Evolutionary conservation across 2,329 filamentous ascomycete species (phyloP), one percentile per base, ranked within the genome.

Genomic region (Cercospora sp.): DNA sequence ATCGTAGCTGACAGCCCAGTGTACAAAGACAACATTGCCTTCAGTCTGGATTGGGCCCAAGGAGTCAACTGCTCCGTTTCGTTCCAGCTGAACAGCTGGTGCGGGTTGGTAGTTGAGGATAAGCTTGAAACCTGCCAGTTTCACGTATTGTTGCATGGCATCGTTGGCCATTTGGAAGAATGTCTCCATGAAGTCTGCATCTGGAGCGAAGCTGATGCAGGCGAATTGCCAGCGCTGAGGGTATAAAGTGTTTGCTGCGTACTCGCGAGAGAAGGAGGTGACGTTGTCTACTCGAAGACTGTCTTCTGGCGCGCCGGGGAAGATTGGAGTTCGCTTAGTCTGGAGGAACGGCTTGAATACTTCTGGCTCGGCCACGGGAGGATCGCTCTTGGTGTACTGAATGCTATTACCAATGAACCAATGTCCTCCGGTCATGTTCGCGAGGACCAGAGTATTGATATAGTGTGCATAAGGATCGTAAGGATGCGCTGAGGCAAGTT

Each of bases 341-440:
- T 68, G 59, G 5, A 67, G 55, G 34, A 73, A 66, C 10, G 66
- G 61, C 55, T 70, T 70, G 61, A 73, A 71, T 7, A 70, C 65
- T 45, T 70, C 65, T 32, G 71, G 71, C 26, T 61, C 61, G 1
- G 65, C 13, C 6, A 63, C 65, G 3, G 70, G 67, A 21, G 72
- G 72, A 37, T 72, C 63, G 59, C 66, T 70, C 40, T 72, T 70
- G 28, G 74, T 72, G 45, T 75, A 76, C 37, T 76, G 73, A 53
- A 73, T 69, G 64, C 72, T 72, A 65, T 73, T 75, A 51, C 67
- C 71, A 32, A 74, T 72, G 62, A 72, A 67, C 72, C 72, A 73
- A 34, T 65, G 18, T n/a, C 64, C 66, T 13, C 68, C 57, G 21
- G 21, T 21, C 21, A 21, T 21, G 49, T 69, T 69, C 12, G 61